These are phyloP conservation scores for Phytophthora agathidicida DNA, from an alignment of 352 stramenopile species.

Conservation along the genomic window DNA sequence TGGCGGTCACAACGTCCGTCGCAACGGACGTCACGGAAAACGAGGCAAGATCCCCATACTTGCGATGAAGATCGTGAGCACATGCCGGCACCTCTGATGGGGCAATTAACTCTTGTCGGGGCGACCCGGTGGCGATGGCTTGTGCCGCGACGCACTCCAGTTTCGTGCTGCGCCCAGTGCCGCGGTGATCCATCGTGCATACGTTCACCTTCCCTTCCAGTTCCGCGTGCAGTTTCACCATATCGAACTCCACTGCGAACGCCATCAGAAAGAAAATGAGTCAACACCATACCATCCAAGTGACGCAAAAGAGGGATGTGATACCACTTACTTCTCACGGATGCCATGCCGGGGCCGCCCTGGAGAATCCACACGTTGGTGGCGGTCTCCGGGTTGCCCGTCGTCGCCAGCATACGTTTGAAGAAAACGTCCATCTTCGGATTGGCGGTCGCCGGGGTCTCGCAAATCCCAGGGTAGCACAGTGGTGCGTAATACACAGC, in stretches of 20 bases:
- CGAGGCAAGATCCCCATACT: background rate
- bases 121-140: background rate
- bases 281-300: no score
- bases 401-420: no score
- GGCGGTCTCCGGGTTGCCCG: no score
- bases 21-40: background rate
- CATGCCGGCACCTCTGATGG: background rate
- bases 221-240: conserved; percentile 25
- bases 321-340: no score
- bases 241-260: conserved; percentile 4
- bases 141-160: conserved; percentile 36
- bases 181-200: conserved; percentile 53
- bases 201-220: conserved; percentile 36
- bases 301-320: no score
- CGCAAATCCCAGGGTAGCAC: no score
- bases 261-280: no score
- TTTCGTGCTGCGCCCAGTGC: conserved; percentile 37
- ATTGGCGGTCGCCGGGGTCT: no score
- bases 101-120: background rate
- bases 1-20: background rate
- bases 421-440: no score
- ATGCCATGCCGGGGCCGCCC: no score
- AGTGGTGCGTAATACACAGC: no score
- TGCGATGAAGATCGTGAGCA: background rate
- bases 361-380: no score